Evolutionary conservation across 225 moss, liverwort and hornwort species (phyloP).

Genomic region (Polytrichum commune): DNA sequence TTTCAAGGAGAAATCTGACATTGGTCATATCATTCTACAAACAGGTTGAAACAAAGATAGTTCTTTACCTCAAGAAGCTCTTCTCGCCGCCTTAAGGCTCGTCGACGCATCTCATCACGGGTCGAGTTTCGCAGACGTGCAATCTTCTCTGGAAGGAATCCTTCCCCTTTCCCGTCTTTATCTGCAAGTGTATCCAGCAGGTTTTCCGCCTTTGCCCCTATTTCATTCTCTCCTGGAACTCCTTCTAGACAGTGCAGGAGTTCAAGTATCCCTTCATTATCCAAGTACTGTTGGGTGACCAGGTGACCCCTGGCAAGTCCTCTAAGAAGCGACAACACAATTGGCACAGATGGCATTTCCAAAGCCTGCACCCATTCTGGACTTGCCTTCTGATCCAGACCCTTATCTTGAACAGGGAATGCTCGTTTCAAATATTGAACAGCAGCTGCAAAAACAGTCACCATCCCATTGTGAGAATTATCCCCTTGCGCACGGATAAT

Average conservation of each 20-base stretch:
- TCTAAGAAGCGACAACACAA: conserved; percentile 88
- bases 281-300: conserved; percentile 72
- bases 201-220: conserved; percentile 96
- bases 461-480: too few species aligned
- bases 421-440: conserved; percentile 75
- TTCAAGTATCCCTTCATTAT: conserved; percentile 74
- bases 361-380: conserved; percentile 96
- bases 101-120: conserved; percentile 89
- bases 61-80: conserved; percentile 77
- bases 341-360: conserved; percentile 99
- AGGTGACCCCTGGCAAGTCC: conserved; percentile 87
- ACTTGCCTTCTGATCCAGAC: conserved; percentile 81
- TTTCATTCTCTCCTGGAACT: conserved; percentile 95
- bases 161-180: conserved; percentile 91
- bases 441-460: conserved; percentile 47
- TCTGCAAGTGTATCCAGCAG: conserved; percentile 90
- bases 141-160: conserved; percentile 77
- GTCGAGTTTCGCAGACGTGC: conserved; percentile 76
- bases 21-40: too few species aligned
- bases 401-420: conserved; percentile 78
- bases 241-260: conserved; percentile 94
- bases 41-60: too few species aligned
- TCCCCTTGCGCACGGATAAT: too few species aligned
- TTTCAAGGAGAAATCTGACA: too few species aligned
- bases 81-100: conserved; percentile 85